Evolutionary conservation across 345 rosid genomes (phyloP).

Genomic region (Eucalyptus pumila): DNA sequence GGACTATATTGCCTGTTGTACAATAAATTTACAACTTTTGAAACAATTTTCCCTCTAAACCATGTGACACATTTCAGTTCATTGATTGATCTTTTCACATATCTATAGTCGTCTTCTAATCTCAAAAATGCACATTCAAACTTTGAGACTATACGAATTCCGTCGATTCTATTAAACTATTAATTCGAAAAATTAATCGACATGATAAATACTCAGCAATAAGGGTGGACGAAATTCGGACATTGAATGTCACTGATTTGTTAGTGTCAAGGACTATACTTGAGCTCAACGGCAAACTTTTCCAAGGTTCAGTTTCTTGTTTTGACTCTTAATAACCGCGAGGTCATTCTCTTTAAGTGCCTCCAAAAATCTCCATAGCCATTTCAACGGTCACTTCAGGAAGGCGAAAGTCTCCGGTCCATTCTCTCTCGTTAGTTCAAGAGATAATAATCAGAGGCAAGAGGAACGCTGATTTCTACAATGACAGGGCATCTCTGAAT

Average conservation of each 20-base stretch:
- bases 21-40: too few relatives aligned
- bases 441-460: not conserved
- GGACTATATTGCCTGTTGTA: too few relatives aligned
- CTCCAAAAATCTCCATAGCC: not conserved
- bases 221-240: not conserved
- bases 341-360: not conserved
- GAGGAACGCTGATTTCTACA: not conserved
- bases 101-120: too few relatives aligned
- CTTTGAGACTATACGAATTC: too few relatives aligned
- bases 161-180: not conserved
- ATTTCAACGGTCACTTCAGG: not conserved
- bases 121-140: not conserved
- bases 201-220: not conserved
- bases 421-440: not conserved
- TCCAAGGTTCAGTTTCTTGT: not conserved
- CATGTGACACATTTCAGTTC: too few relatives aligned
- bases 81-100: too few relatives aligned
- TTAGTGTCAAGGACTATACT: not conserved
- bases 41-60: too few relatives aligned
- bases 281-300: not conserved
- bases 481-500: not conserved
- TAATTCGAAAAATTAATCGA: not conserved
- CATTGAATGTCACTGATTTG: not conserved
- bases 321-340: not conserved
- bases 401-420: not conserved